Evolutionary conservation across 2,329 filamentous ascomycete species (phyloP).

Genomic region (Knufia fluminis): DNA sequence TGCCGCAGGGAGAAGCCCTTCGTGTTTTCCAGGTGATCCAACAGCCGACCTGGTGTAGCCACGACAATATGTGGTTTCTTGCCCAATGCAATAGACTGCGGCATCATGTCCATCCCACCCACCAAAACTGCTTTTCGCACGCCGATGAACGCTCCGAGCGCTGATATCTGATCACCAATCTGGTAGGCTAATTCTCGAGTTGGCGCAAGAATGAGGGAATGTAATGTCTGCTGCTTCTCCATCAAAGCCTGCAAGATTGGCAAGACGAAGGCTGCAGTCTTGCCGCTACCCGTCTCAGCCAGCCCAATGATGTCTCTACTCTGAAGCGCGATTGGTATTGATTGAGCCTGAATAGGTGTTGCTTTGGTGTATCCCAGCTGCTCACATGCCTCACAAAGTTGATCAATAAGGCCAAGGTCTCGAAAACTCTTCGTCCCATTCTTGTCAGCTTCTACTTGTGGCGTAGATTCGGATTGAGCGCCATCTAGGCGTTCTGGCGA

Average conservation of each 20-base stretch:
- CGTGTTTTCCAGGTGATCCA: constrained; percentile 93
- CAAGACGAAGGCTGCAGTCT: constrained; percentile 88
- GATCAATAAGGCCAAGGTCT: constrained; percentile 66
- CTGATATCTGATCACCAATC: constrained; percentile 80
- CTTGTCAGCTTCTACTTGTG: not conserved
- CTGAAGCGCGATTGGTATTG: constrained; percentile 71
- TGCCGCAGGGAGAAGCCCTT: constrained; percentile 82
- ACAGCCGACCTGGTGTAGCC: constrained; percentile 76
- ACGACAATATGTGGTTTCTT: constrained; percentile 94
- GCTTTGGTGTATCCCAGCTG: constrained; percentile 73
- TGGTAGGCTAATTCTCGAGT: constrained; percentile 90
- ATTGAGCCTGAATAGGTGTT: constrained; percentile 78
- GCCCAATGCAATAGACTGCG: constrained; percentile 81
- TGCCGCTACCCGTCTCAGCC: constrained; percentile 90
- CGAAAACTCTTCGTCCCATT: constrained; percentile 38
- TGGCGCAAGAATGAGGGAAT: constrained; percentile 82
- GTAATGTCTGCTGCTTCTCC: constrained; percentile 75
- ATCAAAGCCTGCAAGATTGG: constrained; percentile 87
- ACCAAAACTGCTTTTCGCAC: constrained; percentile 79
- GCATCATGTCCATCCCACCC: constrained; percentile 91
- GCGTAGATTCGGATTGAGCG: not conserved
- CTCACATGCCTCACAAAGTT: constrained; percentile 79
- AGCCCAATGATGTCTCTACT: constrained; percentile 84
- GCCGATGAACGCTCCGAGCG: constrained; percentile 76
- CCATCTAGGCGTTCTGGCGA: constrained; percentile 3